These are phyloP conservation scores for Malus sieversii DNA, from an alignment of 306 rosid species.

Conservation along the genomic window DNA sequence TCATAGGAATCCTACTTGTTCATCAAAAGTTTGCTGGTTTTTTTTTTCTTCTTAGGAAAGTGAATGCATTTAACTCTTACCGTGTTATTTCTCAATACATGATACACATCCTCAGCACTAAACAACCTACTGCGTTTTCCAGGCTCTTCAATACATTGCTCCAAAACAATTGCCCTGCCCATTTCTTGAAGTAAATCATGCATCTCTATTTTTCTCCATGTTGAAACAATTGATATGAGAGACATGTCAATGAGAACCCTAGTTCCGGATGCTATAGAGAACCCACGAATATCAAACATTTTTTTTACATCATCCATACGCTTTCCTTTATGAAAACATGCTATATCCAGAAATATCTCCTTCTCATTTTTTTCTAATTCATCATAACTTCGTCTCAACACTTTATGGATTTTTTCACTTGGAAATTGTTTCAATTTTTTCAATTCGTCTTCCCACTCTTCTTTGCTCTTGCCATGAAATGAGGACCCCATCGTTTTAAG, in stretches of 20 bases:
- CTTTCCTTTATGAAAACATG: neutral
- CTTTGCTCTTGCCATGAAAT: neutral
- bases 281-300: neutral
- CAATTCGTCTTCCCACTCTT: neutral
- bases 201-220: neutral
- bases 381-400: neutral
- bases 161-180: neutral
- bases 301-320: accelerated
- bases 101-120: too few relatives aligned
- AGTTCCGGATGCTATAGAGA: accelerated
- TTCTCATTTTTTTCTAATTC: neutral
- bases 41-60: too few relatives aligned
- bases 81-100: too few relatives aligned
- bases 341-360: too few relatives aligned
- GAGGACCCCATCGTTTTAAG: neutral
- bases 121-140: too few relatives aligned
- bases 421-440: neutral
- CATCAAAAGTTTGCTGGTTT: too few relatives aligned
- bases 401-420: neutral
- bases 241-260: neutral
- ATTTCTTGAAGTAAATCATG: neutral
- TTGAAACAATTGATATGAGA: neutral
- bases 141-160: neutral
- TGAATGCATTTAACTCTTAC: too few relatives aligned
- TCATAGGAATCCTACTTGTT: too few relatives aligned